Evolutionary conservation across 176 grass and related monocot species (phyloP), one percentile per base, ranked within the genome.

Genomic region (Thinopyrum elongatum): DNA sequence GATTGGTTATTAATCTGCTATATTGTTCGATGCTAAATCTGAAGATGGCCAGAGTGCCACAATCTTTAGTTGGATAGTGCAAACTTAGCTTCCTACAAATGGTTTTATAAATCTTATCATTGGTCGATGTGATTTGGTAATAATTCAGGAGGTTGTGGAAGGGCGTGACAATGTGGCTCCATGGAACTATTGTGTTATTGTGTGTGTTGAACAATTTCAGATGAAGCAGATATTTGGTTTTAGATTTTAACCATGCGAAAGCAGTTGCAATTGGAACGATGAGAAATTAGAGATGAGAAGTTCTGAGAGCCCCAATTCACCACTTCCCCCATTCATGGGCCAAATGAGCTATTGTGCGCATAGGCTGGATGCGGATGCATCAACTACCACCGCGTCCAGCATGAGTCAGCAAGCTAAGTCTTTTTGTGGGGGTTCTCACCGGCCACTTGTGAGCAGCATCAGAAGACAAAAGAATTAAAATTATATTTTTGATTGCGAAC

Each of bases 21-120:
- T 44, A 10, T 80, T 25, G 47, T 59, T 44, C 29, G 66, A 26
- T 89, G 68, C 42, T 85, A 59, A 44, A 62, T 36, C 28, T 74
- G 42, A 36, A 65, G 70, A 23, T 10, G 27, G 5, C 17, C 7
- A 4, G 10, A 39, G 19, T 22, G 16, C 26, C 29, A 42, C 63
- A 65, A 87, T 22, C 76, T 66, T 53, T 7, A 74, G 51, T 72
- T 47, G 8, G 70, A 64, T 74, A 29, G 19, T 46, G 19, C 57
- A 30, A 75, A 46, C 74, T 74, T 75, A 75, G 22, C 17, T 63
- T 83, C 16, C 1, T 8, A 23, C 1, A 1, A 6, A 51, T 82
- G 72, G 5, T 25, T 35, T 33, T 19, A 31, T 13, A 25, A 28
- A 31, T 76, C 62, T 76, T n/a, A 17, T n/a, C 1, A 3, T 72